phyloP scores from a whole-genome alignment of 805 yeast species.

The Jamesozyma spencerorum region DNA sequence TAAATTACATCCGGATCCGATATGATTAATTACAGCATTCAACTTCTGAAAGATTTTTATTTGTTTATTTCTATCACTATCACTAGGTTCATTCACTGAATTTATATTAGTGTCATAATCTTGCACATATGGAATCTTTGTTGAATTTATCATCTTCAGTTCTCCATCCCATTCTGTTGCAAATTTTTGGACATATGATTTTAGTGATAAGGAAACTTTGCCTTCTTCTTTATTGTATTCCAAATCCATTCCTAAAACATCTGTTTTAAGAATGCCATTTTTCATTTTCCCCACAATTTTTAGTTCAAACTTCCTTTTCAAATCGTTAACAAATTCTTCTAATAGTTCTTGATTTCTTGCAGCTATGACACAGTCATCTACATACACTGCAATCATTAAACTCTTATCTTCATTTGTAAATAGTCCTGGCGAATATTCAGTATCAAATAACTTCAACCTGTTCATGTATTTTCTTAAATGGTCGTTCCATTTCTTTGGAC shows the following conservation, averaged over 20 bases:
- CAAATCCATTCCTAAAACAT: background rate
- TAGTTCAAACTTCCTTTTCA: background rate
- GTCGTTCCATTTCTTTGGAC: slow-evolving; percentile 2
- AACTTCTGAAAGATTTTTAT: background rate
- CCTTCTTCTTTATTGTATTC: background rate
- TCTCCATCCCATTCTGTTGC: background rate
- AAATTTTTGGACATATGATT: background rate
- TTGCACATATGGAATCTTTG: background rate
- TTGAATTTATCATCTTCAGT: background rate
- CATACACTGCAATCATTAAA: background rate
- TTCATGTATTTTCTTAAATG: slow-evolving; percentile 1
- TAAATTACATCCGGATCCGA: background rate
- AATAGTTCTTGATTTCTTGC: background rate
- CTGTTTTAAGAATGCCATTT: background rate
- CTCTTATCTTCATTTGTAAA: background rate
- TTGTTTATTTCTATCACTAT: background rate
- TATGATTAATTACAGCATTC: background rate
- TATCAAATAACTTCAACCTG: background rate
- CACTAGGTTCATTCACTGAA: background rate
- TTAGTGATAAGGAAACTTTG: background rate
- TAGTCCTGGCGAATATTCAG: background rate
- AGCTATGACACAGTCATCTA: slow-evolving; percentile 3
- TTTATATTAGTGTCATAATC: background rate
- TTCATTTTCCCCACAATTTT: background rate
- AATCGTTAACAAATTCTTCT: background rate